These are phyloP conservation scores for Chlamydomonas sp. DNA, from an alignment of 139 green algal species.

Conservation along the genomic window DNA sequence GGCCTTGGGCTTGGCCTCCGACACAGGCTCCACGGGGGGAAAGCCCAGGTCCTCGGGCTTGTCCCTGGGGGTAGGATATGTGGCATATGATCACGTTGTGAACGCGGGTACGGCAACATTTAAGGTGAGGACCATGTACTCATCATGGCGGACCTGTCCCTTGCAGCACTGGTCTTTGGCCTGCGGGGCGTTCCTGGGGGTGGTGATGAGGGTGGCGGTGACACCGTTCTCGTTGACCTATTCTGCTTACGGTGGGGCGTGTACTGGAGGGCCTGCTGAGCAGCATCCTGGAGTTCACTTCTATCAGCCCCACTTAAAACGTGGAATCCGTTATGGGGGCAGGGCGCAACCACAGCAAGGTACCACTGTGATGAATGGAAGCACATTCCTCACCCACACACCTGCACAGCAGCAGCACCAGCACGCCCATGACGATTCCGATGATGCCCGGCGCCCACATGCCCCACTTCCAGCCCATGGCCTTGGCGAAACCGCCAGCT, in stretches of 20 bases:
- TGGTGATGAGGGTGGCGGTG: too few relatives aligned
- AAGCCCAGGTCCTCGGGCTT: constrained; percentile 83
- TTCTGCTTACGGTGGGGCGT: too few relatives aligned
- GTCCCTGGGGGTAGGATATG: constrained; percentile 63
- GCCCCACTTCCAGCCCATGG: constrained; percentile 85
- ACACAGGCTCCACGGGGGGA: constrained; percentile 75
- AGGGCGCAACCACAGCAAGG: too few relatives aligned
- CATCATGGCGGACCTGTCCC: too few relatives aligned
- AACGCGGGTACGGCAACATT: background rate
- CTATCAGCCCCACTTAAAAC: too few relatives aligned
- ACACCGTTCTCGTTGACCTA: too few relatives aligned
- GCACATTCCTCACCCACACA: background rate
- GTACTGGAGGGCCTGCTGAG: too few relatives aligned
- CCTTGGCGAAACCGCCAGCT: constrained; percentile 85
- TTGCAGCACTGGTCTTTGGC: too few relatives aligned
- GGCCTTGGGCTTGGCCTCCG: constrained; percentile 43
- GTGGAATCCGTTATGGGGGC: too few relatives aligned
- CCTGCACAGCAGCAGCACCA: constrained; percentile 77
- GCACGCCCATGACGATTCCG: constrained; percentile 76
- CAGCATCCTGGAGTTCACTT: too few relatives aligned
- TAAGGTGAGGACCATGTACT: too few relatives aligned
- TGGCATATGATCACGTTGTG: background rate
- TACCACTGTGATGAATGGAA: background rate
- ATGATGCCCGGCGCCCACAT: constrained; percentile 91
- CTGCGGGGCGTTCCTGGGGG: too few relatives aligned